Evolutionary conservation across 768 basidiomycete genomes (phyloP).

Genomic region (Crucibulum laeve): DNA sequence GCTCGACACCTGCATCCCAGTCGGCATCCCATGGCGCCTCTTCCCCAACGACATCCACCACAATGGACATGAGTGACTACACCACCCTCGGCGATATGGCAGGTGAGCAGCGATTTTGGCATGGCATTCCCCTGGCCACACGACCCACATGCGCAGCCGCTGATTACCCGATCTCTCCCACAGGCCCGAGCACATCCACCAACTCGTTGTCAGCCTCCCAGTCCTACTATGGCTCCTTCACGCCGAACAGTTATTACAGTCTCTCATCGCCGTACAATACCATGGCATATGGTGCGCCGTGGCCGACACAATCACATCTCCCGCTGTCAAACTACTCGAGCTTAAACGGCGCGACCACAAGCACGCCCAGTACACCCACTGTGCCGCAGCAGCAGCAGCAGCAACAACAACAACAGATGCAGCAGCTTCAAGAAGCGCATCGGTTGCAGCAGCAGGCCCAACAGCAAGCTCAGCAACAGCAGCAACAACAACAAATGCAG

Average conservation of each 20-base stretch:
- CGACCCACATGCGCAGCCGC: background rate
- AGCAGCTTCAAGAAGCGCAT: slow-evolving; percentile 16
- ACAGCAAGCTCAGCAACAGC: slow-evolving; percentile 25
- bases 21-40: slow-evolving; percentile 13
- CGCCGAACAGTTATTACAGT: slow-evolving; percentile 36
- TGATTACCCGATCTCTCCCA: slow-evolving; percentile 1
- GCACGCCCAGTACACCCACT: slow-evolving; percentile 27
- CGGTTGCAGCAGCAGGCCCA: no score
- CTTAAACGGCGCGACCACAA: slow-evolving; percentile 68
- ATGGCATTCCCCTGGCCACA: background rate
- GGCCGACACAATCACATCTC: slow-evolving; percentile 38
- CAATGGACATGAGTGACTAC: slow-evolving; percentile 40
- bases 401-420: slow-evolving; percentile 14
- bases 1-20: slow-evolving; percentile 18
- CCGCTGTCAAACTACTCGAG: slow-evolving; percentile 77
- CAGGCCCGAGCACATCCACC: slow-evolving; percentile 24
- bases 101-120: slow-evolving; percentile 23
- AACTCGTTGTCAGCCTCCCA: slow-evolving; percentile 37
- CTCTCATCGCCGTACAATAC: slow-evolving; percentile 46
- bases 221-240: slow-evolving; percentile 32
- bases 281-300: slow-evolving; percentile 50
- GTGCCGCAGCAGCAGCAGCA: slow-evolving; percentile 17
- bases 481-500: slow-evolving; percentile 19
- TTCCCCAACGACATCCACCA: slow-evolving; percentile 16
- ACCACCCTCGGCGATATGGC: slow-evolving; percentile 33